Percentiles rank a stretch among this genome's conserved stretches.
These are phyloP conservation scores for Aspergillus cejpii DNA, from an alignment of 2,329 filamentous ascomycete genomes.

Conservation along the genomic window DNA sequence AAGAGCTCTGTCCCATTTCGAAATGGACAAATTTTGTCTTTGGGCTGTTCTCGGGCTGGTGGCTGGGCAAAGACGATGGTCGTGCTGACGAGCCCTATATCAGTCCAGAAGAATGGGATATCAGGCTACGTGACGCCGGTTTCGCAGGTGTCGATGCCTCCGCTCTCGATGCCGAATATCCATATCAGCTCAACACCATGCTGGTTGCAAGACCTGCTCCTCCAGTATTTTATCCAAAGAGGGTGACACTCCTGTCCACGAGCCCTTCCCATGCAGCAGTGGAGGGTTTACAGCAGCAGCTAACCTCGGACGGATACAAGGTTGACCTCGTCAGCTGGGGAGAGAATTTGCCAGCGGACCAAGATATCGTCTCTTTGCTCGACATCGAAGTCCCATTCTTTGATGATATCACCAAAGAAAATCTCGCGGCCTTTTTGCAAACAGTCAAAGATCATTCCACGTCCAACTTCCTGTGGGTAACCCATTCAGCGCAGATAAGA, in stretches of 20 bases:
- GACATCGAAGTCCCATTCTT: no score
- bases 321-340: no score
- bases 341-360: no score
- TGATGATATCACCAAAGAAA: no score
- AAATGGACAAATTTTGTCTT: conserved; percentile 4
- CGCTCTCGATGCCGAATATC: background rate
- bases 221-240: background rate
- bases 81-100: conserved; percentile 3
- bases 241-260: background rate
- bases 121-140: conserved; percentile 2
- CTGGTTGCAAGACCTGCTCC: background rate
- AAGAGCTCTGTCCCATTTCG: conserved; percentile 1
- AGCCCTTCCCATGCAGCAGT: background rate
- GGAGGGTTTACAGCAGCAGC: no score
- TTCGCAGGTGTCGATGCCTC: conserved; percentile 4
- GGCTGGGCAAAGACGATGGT: conserved; percentile 4
- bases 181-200: conserved; percentile 6
- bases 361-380: no score
- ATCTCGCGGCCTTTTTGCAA: background rate
- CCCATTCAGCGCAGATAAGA: background rate
- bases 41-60: conserved; percentile 7
- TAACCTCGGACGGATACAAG: no score
- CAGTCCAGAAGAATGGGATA: conserved; percentile 2
- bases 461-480: background rate
- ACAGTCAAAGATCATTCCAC: background rate